Evolutionary conservation across 164 flowering plant species (phyloP).

Genomic region (Malania oleifera): DNA sequence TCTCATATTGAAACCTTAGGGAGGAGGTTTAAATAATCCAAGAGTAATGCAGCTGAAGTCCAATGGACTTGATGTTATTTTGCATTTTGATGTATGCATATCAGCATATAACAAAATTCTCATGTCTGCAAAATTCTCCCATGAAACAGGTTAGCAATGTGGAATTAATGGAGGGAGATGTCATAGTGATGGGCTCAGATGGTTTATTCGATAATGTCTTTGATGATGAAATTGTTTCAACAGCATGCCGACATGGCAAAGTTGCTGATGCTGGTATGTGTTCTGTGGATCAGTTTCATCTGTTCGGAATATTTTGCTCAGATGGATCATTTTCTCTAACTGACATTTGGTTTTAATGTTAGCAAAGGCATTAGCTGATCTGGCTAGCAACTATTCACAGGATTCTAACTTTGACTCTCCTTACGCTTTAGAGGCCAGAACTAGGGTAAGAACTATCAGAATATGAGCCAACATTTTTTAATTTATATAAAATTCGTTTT

Average conservation of each 20-base stretch:
- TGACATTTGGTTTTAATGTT: slow-evolving; percentile 18
- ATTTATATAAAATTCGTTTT: no score
- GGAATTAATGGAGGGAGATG: slow-evolving; percentile 67
- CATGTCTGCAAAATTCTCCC: neutral
- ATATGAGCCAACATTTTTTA: neutral
- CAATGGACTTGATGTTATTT: no score
- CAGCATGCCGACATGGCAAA: slow-evolving; percentile 30
- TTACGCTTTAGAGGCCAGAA: slow-evolving; percentile 69
- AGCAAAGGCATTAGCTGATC: slow-evolving; percentile 85
- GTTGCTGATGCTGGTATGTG: slow-evolving; percentile 65
- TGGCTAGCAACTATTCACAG: slow-evolving; percentile 68
- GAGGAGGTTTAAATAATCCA: no score
- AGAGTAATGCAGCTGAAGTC: no score
- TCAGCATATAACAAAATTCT: no score
- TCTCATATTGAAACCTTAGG: no score
- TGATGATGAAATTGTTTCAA: slow-evolving; percentile 67
- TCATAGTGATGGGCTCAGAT: slow-evolving; percentile 83
- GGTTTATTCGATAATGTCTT: slow-evolving; percentile 91
- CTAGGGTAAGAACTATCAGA: slow-evolving; percentile 34
- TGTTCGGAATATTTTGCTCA: neutral
- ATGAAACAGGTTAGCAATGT: slow-evolving; percentile 50
- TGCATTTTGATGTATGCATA: no score
- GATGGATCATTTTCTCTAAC: slow-evolving; percentile 13
- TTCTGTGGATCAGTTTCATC: neutral
- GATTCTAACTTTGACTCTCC: slow-evolving; percentile 80